A percentile compares a stretch with the other conserved stretches of the same genome.
These are phyloP conservation scores for Corylus heterophylla DNA, from an alignment of 306 rosid species.

Conservation along the genomic window DNA sequence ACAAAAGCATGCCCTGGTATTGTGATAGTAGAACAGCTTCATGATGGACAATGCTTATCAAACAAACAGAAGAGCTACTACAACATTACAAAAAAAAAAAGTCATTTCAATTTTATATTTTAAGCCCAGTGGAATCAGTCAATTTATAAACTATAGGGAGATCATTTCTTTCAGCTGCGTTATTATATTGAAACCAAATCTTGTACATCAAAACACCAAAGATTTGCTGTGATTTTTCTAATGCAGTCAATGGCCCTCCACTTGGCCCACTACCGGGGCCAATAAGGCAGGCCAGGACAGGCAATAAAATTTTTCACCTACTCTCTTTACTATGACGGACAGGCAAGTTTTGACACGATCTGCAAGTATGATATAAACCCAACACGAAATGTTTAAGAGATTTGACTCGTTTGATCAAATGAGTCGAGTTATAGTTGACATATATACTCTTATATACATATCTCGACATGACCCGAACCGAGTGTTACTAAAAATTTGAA, in stretches of 20 bases:
- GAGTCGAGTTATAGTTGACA: too few species aligned
- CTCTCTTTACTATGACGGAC: not conserved
- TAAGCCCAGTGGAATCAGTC: slow-evolving; percentile 21
- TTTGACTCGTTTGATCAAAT: too few species aligned
- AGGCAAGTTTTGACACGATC: too few species aligned
- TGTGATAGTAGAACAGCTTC: not conserved
- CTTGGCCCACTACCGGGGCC: not conserved
- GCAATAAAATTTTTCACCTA: not conserved
- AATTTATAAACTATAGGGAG: slow-evolving; percentile 1
- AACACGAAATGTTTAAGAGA: too few species aligned
- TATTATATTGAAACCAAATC: slow-evolving; percentile 10
- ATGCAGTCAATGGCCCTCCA: slow-evolving; percentile 13
- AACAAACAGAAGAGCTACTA: not conserved
- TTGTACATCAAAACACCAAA: slow-evolving; percentile 18
- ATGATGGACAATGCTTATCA: not conserved
- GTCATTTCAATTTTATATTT: not conserved
- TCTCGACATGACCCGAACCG: not conserved
- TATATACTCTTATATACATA: too few species aligned
- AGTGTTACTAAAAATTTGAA: slow-evolving; percentile 1
- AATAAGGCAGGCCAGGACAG: slow-evolving; percentile 27
- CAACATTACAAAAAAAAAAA: not conserved
- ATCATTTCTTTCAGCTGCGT: slow-evolving; percentile 5
- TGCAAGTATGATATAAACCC: accelerated
- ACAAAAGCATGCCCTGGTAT: not conserved
- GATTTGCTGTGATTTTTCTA: slow-evolving; percentile 20